Conservation (phyloP, 2,329 filamentous ascomycete species). For the Colletotrichum plurivorum region DNA sequence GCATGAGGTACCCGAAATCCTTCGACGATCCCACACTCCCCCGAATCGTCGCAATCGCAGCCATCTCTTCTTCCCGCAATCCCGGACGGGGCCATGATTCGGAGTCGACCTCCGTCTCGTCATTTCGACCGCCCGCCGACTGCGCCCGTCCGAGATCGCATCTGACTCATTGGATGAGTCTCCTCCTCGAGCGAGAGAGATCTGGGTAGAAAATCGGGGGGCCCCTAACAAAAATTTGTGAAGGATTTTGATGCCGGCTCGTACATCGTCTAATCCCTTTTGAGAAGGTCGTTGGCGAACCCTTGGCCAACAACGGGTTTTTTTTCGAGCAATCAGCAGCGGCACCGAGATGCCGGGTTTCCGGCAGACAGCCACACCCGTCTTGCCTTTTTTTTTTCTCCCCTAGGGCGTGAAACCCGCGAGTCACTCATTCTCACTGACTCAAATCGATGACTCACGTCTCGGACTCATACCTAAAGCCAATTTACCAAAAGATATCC, state of each 20-base stretch:
- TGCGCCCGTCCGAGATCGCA: too few relatives aligned
- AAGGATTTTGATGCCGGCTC: constrained; percentile 15
- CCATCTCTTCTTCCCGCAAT: too few relatives aligned
- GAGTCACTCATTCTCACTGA: constrained; percentile 20
- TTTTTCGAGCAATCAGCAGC: constrained; percentile 4
- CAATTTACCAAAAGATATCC: not conserved
- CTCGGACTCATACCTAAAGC: not conserved
- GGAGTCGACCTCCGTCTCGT: too few relatives aligned
- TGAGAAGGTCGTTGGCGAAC: constrained; percentile 24
- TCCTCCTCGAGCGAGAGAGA: not conserved
- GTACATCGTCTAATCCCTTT: constrained; percentile 3
- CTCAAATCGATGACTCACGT: constrained; percentile 13
- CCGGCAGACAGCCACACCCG: not conserved
- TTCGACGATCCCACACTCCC: too few relatives aligned
- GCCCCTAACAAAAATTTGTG: not conserved
- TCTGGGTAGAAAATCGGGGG: not conserved
- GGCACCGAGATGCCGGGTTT: not conserved
- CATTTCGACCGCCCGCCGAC: too few relatives aligned
- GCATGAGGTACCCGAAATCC: too few relatives aligned
- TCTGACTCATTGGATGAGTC: too few relatives aligned
- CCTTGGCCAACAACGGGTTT: not conserved
- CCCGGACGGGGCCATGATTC: too few relatives aligned
- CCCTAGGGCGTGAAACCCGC: not conserved
- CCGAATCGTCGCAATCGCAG: too few relatives aligned
- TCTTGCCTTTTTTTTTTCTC: not conserved